Evolutionary conservation across 2,329 filamentous ascomycete species (phyloP).

Genomic region (Fusarium ramigenum): DNA sequence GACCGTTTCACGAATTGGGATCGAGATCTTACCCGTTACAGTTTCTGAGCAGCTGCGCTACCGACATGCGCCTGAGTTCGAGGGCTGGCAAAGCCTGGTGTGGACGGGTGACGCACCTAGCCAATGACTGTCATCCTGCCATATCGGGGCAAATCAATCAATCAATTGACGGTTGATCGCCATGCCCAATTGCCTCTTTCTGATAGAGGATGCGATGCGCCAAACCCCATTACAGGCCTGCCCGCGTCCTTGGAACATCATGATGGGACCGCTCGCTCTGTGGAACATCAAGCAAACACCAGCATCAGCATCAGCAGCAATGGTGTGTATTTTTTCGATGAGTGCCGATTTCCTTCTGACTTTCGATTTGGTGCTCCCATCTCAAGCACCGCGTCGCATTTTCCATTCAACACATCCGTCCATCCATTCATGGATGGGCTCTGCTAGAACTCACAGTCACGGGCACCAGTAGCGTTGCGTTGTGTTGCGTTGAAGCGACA

Average conservation of each 20-base stretch:
- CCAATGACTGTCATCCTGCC: slow-evolving; percentile 19
- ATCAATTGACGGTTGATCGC: slow-evolving; percentile 33
- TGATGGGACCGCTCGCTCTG: slow-evolving; percentile 22
- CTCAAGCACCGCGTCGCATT: neutral
- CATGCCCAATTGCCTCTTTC: slow-evolving; percentile 24
- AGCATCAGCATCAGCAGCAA: neutral
- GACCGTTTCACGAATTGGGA: slow-evolving; percentile 38
- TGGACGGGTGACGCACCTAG: slow-evolving; percentile 19
- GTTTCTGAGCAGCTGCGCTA: slow-evolving; percentile 23
- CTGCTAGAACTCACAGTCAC: slow-evolving; percentile 19
- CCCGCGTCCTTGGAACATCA: slow-evolving; percentile 29
- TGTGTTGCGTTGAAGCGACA: slow-evolving; percentile 26
- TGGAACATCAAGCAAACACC: slow-evolving; percentile 13
- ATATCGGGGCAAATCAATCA: slow-evolving; percentile 27
- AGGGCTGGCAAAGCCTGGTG: slow-evolving; percentile 8
- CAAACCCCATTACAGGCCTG: slow-evolving; percentile 22
- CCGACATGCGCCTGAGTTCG: slow-evolving; percentile 16
- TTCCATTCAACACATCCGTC: neutral
- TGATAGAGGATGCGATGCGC: slow-evolving; percentile 29
- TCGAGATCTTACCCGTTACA: slow-evolving; percentile 42
- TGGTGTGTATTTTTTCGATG: slow-evolving; percentile 1
- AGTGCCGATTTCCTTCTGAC: neutral
- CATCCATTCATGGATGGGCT: neutral
- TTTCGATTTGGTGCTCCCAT: slow-evolving; percentile 1
- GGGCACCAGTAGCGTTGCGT: slow-evolving; percentile 21